Conservation (phyloP, 495 filamentous ascomycete genomes). For the Penicillium canescens region DNA sequence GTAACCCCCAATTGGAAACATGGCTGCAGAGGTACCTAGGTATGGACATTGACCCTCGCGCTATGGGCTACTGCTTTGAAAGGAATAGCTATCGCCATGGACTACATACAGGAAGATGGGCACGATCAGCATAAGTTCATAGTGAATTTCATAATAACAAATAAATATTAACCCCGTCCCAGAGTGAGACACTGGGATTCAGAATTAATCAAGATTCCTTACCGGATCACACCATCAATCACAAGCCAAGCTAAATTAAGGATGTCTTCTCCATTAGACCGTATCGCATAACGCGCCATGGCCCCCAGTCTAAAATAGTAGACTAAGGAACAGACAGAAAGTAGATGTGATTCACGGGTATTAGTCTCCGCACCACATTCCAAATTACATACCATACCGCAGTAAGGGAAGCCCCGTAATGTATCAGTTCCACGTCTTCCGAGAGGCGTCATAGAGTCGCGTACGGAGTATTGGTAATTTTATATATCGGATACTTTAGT, state of each 20-base stretch:
- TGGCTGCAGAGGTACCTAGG: conserved; percentile 11
- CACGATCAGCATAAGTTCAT: too few relatives aligned
- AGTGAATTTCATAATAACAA: too few relatives aligned
- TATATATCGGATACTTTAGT: not conserved
- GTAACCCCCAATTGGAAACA: conserved; percentile 24
- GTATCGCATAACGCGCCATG: not conserved
- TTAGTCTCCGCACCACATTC: not conserved
- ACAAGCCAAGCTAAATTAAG: conserved; percentile 2
- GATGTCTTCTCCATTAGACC: not conserved
- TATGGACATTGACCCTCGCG: not conserved
- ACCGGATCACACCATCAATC: conserved; percentile 9
- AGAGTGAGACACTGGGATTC: not conserved
- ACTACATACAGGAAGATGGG: too few relatives aligned
- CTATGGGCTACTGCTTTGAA: too few relatives aligned
- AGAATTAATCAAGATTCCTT: not conserved
- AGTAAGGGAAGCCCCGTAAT: conserved; percentile 16
- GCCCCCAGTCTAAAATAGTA: not conserved
- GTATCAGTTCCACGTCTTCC: conserved; percentile 23
- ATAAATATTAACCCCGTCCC: not conserved
- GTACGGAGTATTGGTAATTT: not conserved
- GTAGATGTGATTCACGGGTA: too few relatives aligned
- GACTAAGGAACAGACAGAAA: too few relatives aligned
- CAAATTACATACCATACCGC: conserved; percentile 3
- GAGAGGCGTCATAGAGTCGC: conserved; percentile 26
- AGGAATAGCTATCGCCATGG: too few relatives aligned